Evolutionary conservation across 2,329 filamentous ascomycete genomes (phyloP), one percentile per base, ranked within the genome.

Genomic region (Elsinoe necatrix): DNA sequence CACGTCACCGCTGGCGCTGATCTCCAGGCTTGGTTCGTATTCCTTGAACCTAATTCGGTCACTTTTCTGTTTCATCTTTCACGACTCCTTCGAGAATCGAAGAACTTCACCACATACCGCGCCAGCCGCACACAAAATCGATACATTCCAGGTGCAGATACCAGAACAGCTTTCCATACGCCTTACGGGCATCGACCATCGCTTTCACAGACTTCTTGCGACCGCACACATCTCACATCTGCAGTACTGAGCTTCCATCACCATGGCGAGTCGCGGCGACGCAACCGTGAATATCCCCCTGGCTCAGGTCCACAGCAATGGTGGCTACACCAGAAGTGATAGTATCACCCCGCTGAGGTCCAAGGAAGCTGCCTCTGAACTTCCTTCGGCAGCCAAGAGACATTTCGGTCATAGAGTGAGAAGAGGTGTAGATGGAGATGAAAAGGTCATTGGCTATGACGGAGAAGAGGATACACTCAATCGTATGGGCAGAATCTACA

Each of bases 281-380:
- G 76, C 75, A 42, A 81, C 79, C 23, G 80, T 80, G 63, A 77
- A 84, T 62, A 85, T 85, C 54, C 82, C 82, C 6, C 72, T 85
- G 60, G 76, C 80, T 62, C 75, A 73, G 48, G 77, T 83, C 39
- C 68, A 72, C 11, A 73, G 73, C 37, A 72, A 50, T 50, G 45
- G 27, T 18, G 72, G 63, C 8, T 58, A 63, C 7, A 61, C 75
- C 45, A 74, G 72, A 56, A 69, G 71, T 42, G 65, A 64, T 29
- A 63, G 65, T 58, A 69, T 67, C 18, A 66, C 69, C 8, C 70
- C 71, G 5, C 50, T 61, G 50, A 23, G 42, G 18, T 55, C 35
- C 27, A 45, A 42, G 41, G 58, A 29, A 34, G 42, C 54, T 58
- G 55, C 41, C 63, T 34, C 61, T 55, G 50, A 47, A 58, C 20